These are phyloP conservation scores for Catharanthus roseus DNA, from an alignment of 257 asterid genomes.

Conservation along the genomic window DNA sequence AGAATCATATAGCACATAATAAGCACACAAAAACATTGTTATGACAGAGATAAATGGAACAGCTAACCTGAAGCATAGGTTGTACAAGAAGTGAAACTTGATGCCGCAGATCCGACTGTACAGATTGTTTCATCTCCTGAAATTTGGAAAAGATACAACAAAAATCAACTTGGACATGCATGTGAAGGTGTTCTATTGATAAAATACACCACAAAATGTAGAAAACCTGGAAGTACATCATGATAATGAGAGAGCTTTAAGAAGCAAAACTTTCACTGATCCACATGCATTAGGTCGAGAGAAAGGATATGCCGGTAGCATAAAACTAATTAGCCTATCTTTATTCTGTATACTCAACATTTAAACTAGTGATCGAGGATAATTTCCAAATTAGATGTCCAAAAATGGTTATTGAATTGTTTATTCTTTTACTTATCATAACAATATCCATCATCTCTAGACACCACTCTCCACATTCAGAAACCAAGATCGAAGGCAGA, in stretches of 20 bases:
- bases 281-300: too few species aligned
- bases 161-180: not conserved
- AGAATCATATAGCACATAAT: not conserved
- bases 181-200: too few species aligned
- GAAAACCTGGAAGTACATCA: too few species aligned
- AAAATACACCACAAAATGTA: too few species aligned
- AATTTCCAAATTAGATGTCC: not conserved
- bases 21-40: not conserved
- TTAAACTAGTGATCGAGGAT: not conserved
- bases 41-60: constrained; percentile 12
- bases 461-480: too few species aligned
- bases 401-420: not conserved
- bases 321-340: not conserved
- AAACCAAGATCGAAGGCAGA: too few species aligned
- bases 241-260: too few species aligned
- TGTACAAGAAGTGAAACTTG: constrained; percentile 96
- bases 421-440: not conserved
- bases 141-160: constrained; percentile 13
- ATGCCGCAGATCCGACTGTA: constrained; percentile 87
- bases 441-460: not conserved
- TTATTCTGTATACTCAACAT: not conserved
- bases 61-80: constrained; percentile 93
- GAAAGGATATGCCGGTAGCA: not conserved
- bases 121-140: constrained; percentile 93
- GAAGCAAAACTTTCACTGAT: too few species aligned